phyloP scores from a whole-genome alignment of 148 eudicot species.

The Camellia lanceoleosa region DNA sequence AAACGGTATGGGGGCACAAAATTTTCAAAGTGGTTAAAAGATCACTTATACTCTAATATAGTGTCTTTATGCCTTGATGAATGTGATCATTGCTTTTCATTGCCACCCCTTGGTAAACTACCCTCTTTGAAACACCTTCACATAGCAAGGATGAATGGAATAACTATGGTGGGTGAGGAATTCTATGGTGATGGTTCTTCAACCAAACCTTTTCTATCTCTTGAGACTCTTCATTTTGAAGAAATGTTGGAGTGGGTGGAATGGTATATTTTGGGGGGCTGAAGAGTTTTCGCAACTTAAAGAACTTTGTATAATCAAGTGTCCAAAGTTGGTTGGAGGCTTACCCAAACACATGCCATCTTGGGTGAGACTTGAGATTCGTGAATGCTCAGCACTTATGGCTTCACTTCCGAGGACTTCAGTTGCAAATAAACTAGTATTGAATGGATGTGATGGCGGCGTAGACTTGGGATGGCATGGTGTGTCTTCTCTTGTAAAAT shows the following conservation, averaged over 20 bases:
- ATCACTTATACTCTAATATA: neutral
- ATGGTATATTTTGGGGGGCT: neutral
- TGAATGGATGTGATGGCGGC: neutral
- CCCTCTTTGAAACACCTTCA: slow-evolving; percentile 3
- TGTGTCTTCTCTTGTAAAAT: neutral
- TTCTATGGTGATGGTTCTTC: slow-evolving; percentile 15
- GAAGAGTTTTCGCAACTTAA: neutral
- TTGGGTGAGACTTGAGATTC: neutral
- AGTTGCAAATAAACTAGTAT: neutral
- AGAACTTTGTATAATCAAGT: neutral
- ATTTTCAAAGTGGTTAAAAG: slow-evolving; percentile 12
- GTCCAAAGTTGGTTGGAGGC: neutral
- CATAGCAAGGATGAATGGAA: neutral
- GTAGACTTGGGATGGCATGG: neutral
- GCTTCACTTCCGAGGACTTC: neutral
- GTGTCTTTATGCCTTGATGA: neutral
- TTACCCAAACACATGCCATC: neutral
- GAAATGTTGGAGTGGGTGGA: slow-evolving; percentile 4
- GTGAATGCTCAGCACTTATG: neutral
- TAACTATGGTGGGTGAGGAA: neutral
- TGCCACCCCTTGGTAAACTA: slow-evolving; percentile 11
- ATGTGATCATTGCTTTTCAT: neutral
- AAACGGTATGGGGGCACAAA: neutral
- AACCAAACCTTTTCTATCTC: neutral
- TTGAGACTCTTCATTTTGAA: neutral